Percentiles rank a stretch among this genome's conserved stretches.
phyloP scores from a whole-genome alignment of 352 stramenopile genomes.

The Globisporangium lucens region DNA sequence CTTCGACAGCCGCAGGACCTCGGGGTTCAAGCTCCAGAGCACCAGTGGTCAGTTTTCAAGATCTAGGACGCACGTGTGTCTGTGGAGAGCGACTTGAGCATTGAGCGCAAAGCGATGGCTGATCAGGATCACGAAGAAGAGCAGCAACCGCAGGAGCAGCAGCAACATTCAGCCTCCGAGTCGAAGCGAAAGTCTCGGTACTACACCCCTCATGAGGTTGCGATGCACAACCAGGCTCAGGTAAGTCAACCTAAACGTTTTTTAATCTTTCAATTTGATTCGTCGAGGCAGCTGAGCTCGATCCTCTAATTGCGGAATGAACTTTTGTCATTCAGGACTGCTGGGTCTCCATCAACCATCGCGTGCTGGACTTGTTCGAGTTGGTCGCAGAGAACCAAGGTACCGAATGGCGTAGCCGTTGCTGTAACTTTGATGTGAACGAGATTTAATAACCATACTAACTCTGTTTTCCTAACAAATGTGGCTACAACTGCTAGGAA shows the following conservation, averaged over 20 bases:
- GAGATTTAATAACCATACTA: not conserved
- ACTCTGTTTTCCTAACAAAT: not conserved
- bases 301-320: not conserved
- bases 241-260: conserved; percentile 19
- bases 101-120: not conserved
- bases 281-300: not conserved
- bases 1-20: not conserved
- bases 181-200: conserved; percentile 29
- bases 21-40: not conserved
- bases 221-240: conserved; percentile 77
- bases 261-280: not conserved
- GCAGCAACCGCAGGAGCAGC: not conserved
- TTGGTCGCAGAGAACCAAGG: conserved; percentile 68
- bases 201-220: conserved; percentile 80
- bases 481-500: conserved; percentile 24
- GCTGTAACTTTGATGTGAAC: not conserved
- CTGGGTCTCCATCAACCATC: conserved; percentile 71
- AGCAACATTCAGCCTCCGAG: not conserved
- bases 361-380: conserved; percentile 81
- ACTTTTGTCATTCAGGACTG: conserved; percentile 44
- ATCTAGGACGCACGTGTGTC: not conserved
- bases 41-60: not conserved
- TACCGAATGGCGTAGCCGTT: conserved; percentile 12
- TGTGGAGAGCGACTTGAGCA: not conserved
- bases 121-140: not conserved